These are phyloP conservation scores for Phenoliferia sp. DNA, from an alignment of 1,284 basidiomycete genomes.

Conservation along the genomic window DNA sequence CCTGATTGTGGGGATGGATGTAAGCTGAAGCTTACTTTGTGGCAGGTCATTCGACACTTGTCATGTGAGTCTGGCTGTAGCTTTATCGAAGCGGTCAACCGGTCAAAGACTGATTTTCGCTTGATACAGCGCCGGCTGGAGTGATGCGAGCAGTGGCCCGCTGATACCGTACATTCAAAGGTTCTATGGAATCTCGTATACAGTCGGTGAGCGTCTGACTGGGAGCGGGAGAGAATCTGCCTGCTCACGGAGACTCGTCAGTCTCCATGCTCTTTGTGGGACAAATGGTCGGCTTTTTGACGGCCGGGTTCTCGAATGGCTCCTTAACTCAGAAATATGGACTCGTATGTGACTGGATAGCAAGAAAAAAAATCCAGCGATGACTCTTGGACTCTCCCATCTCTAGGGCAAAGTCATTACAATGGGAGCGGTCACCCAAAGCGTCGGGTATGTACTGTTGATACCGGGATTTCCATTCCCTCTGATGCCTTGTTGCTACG, in stretches of 20 bases:
- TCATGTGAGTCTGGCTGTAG: no score
- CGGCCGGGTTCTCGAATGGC: not conserved
- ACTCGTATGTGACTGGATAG: not conserved
- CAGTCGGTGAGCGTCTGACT: not conserved
- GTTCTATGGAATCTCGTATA: not conserved
- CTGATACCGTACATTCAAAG: not conserved
- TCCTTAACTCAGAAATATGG: slow-evolving; percentile 7
- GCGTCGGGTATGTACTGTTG: slow-evolving; percentile 19
- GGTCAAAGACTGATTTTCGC: no score
- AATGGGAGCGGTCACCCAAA: slow-evolving; percentile 19
- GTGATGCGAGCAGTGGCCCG: not conserved
- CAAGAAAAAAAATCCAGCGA: no score
- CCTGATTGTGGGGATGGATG: no score
- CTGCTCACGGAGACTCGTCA: no score
- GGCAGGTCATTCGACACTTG: no score
- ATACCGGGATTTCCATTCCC: slow-evolving; percentile 28
- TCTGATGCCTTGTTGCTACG: slow-evolving; percentile 22
- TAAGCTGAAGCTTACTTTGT: no score
- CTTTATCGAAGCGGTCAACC: no score
- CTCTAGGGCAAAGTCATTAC: slow-evolving; percentile 26
- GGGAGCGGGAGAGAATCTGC: no score
- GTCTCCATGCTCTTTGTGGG: slow-evolving; percentile 24
- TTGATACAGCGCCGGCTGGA: not conserved
- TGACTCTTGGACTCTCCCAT: not conserved
- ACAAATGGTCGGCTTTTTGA: slow-evolving; percentile 19